phyloP scores from a whole-genome alignment of 2,329 filamentous ascomycete genomes.

The Dactylellina leptospora region DNA sequence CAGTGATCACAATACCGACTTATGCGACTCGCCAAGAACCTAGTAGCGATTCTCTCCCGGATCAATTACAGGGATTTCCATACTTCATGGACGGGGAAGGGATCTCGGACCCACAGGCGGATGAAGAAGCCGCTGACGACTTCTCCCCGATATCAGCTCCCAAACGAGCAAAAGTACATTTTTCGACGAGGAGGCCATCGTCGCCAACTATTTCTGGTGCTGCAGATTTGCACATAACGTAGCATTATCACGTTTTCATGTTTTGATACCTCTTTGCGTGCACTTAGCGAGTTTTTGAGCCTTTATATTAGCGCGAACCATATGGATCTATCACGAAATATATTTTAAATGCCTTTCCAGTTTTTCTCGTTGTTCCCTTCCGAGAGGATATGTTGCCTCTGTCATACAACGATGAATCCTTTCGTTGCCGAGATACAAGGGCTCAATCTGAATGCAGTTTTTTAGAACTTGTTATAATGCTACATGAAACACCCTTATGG shows the following conservation, averaged over 20 bases:
- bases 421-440: too few relatives aligned
- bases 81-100: conserved; percentile 12
- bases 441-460: too few relatives aligned
- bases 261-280: not conserved
- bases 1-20: not conserved
- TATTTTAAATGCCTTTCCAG: too few relatives aligned
- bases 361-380: too few relatives aligned
- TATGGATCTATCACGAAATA: too few relatives aligned
- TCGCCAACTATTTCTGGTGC: conserved; percentile 32
- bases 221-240: conserved; percentile 9
- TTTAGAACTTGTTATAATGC: too few relatives aligned
- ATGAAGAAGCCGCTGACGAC: conserved; percentile 20
- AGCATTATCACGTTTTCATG: not conserved
- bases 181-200: conserved; percentile 31
- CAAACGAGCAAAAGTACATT: conserved; percentile 27
- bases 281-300: not conserved
- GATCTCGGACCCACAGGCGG: not conserved
- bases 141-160: conserved; percentile 21
- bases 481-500: too few relatives aligned
- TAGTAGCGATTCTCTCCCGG: conserved; percentile 23
- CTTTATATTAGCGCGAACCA: too few relatives aligned
- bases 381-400: too few relatives aligned
- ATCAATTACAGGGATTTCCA: conserved; percentile 18
- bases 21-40: not conserved
- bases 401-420: too few relatives aligned